Base-by-base conservation (phyloP, 1,284 basidiomycete species). In the Cystobasidiaceae sp. region DNA sequence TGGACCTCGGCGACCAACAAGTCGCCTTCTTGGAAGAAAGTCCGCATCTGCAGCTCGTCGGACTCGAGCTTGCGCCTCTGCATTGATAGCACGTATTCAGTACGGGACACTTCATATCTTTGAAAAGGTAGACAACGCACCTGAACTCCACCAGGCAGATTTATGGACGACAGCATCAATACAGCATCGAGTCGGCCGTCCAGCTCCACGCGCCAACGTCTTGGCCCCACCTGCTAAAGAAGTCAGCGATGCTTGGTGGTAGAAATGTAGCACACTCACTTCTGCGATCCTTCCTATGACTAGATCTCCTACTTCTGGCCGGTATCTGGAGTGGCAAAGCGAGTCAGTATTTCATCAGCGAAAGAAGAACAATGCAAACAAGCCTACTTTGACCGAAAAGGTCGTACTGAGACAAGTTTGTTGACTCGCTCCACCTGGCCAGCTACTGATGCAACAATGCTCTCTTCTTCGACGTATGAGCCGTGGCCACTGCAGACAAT, bases 41-140 rank as follows among this genome's bases (percentile, higher is more conserved):
- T 89, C 64, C 96, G 84, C 96, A 99, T 99, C 77, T 98, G 94
- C 54, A 99, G 83, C 75, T 98, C 96, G 75, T 99, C 96, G 66
- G 89, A 93, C 78, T 98, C 96, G 27, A 98, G 81, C 83, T 97
- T 97, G 58, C 94, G 83, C 61, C 96, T 83, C 89, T 97, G 75
- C 62, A 43, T n/a, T n/a, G n/a, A n/a, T n/a, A n/a, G n/a, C n/a
- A n/a, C n/a, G n/a, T n/a, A n/a, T n/a, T n/a, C n/a, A n/a, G n/a
- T n/a, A n/a, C n/a, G n/a, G n/a, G n/a, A n/a, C n/a, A n/a, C n/a
- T n/a, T n/a, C n/a, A n/a, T n/a, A n/a, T n/a, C n/a, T n/a, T n/a
- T n/a, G n/a, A n/a, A n/a, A n/a, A n/a, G n/a, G n/a, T n/a, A n/a
- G n/a, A n/a, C 19, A 9, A 64, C 78, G 37, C 28, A 89, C 91